Percentiles rank a stretch among this genome's conserved stretches.
phyloP scores from a whole-genome alignment of 106 monocot genomes.

The Agapanthus africanus region DNA sequence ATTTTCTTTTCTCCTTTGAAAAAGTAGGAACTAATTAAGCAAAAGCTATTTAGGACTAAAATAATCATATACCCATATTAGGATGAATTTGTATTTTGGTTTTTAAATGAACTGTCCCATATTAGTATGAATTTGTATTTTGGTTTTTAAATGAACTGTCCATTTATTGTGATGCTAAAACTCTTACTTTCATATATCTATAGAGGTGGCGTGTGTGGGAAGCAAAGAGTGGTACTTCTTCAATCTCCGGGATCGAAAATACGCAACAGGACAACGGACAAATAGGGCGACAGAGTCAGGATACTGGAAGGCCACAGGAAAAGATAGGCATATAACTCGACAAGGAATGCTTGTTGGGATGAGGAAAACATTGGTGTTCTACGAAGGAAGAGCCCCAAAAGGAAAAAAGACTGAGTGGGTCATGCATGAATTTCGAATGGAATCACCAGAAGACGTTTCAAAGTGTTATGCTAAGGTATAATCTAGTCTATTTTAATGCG shows the following conservation, averaged over 20 bases:
- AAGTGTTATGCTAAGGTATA: not conserved
- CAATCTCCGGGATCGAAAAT: constrained; percentile 45
- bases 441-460: constrained; percentile 4
- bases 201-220: constrained; percentile 39
- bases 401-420: constrained; percentile 61
- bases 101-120: too few species aligned
- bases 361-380: constrained; percentile 61
- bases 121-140: too few species aligned
- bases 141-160: not conserved
- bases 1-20: too few species aligned
- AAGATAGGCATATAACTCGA: constrained; percentile 32
- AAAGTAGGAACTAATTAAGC: too few species aligned
- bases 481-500: not conserved
- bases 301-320: constrained; percentile 69
- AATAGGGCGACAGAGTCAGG: constrained; percentile 47
- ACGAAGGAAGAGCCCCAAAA: constrained; percentile 52
- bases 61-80: not conserved
- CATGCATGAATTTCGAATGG: constrained; percentile 57
- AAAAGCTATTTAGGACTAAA: not conserved
- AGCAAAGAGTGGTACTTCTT: constrained; percentile 56
- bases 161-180: too few species aligned
- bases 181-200: not conserved
- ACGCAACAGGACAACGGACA: constrained; percentile 48
- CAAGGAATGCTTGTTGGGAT: constrained; percentile 40
- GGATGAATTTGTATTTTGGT: not conserved